Evolutionary conservation across 1,139 yeast genomes (phyloP).

Genomic region (Eremothecium coryli): DNA sequence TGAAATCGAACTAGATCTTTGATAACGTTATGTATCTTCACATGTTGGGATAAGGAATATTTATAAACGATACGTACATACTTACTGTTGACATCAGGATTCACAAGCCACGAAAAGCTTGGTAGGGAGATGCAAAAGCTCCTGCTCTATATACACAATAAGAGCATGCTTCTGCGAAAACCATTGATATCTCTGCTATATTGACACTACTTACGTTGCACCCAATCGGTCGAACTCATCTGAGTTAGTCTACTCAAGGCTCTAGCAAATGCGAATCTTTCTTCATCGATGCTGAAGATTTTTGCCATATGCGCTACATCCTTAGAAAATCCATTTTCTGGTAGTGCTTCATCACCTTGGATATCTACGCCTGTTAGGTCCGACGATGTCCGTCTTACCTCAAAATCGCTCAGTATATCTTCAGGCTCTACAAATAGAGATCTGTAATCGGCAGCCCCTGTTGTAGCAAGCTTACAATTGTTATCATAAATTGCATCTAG

Average conservation of each 20-base stretch:
- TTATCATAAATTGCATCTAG: constrained; percentile 92
- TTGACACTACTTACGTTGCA: too few relatives aligned
- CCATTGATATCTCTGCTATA: too few relatives aligned
- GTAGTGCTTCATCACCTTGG: constrained; percentile 50
- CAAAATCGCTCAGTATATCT: constrained; percentile 49
- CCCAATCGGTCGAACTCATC: constrained; percentile 93
- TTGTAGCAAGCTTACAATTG: constrained; percentile 77
- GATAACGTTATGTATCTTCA: too few relatives aligned
- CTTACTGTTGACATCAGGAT: too few relatives aligned
- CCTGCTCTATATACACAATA: too few relatives aligned
- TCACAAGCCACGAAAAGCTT: too few relatives aligned
- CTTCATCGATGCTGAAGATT: constrained; percentile 85
- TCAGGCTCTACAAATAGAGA: constrained; percentile 83
- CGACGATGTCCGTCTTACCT: constrained; percentile 28
- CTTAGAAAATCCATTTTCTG: constrained; percentile 64
- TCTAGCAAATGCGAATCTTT: constrained; percentile 91
- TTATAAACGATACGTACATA: too few relatives aligned
- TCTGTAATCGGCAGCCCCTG: constrained; percentile 77
- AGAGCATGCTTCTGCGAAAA: too few relatives aligned
- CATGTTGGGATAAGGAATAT: background rate
- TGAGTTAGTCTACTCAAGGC: constrained; percentile 85
- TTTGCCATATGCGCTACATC: constrained; percentile 68
- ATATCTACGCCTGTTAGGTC: constrained; percentile 15
- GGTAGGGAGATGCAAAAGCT: too few relatives aligned
- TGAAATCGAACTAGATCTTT: constrained; percentile 55